phyloP scores from a whole-genome alignment of 805 yeast species.

The Aciculoconidium aculeatum region DNA sequence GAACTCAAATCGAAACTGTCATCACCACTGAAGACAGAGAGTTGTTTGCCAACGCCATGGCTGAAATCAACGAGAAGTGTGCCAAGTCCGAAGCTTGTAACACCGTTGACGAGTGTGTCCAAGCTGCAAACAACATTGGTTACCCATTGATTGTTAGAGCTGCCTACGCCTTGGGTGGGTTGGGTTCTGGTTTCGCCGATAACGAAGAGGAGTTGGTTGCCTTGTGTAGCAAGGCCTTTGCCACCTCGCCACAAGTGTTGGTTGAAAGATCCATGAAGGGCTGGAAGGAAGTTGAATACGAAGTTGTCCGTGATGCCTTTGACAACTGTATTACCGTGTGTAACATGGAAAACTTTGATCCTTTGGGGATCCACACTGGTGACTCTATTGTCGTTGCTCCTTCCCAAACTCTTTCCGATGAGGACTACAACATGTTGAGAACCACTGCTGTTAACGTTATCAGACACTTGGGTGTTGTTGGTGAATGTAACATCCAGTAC shows the following conservation, averaged over 20 bases:
- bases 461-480: constrained; percentile 96
- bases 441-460: constrained; percentile 96
- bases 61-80: constrained; percentile 90
- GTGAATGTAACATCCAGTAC: constrained; percentile 98
- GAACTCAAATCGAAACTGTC: constrained; percentile 93
- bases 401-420: constrained; percentile 93
- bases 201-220: constrained; percentile 77
- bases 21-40: constrained; percentile 98
- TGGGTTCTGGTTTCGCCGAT: constrained; percentile 96
- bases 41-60: constrained; percentile 90
- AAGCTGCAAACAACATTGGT: constrained; percentile 80
- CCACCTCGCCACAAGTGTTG: constrained; percentile 91
- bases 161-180: constrained; percentile 95
- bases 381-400: constrained; percentile 99
- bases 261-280: constrained; percentile 98
- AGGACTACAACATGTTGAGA: constrained; percentile 95
- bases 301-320: constrained; percentile 94
- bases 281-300: constrained; percentile 98
- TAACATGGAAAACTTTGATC: constrained; percentile 99
- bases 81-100: constrained; percentile 89
- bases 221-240: constrained; percentile 86
- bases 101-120: constrained; percentile 72
- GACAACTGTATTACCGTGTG: constrained; percentile 98
- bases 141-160: constrained; percentile 97
- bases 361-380: constrained; percentile 97